A percentile compares a stretch with the other conserved stretches of the same genome.
phyloP scores from a whole-genome alignment of 1,284 basidiomycete genomes.

The Microbotryum lychnidis-dioicae region DNA sequence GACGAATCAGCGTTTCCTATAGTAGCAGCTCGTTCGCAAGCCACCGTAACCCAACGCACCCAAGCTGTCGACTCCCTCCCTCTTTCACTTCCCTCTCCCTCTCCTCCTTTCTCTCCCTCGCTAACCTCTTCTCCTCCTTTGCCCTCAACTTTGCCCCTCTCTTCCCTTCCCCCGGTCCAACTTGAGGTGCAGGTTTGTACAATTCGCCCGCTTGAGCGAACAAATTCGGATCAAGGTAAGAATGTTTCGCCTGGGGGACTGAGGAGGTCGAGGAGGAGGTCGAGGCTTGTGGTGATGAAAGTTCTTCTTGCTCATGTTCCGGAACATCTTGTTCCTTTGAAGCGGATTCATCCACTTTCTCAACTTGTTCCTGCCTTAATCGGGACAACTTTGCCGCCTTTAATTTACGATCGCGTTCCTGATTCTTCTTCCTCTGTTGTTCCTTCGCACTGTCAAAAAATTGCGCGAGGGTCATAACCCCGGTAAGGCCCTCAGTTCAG shows the following conservation, averaged over 20 bases:
- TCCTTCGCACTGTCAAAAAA: neutral
- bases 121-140: slow-evolving; percentile 10
- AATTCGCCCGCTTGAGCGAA: slow-evolving; percentile 20
- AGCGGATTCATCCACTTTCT: neutral
- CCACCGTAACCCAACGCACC: slow-evolving; percentile 7
- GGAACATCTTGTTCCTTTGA: neutral
- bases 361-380: neutral
- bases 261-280: slow-evolving; percentile 3
- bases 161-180: slow-evolving; percentile 16
- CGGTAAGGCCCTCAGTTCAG: too few relatives aligned
- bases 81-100: slow-evolving; percentile 11
- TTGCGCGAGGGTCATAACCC: too few relatives aligned
- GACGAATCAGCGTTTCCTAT: neutral
- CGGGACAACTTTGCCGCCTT: neutral
- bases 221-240: slow-evolving; percentile 26
- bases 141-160: slow-evolving; percentile 9
- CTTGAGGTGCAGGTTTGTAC: slow-evolving; percentile 9
- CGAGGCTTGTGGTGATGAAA: neutral
- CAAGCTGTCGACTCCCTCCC: slow-evolving; percentile 14
- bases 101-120: slow-evolving; percentile 8
- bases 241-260: slow-evolving; percentile 18
- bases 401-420: neutral
- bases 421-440: slow-evolving; percentile 9
- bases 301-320: neutral
- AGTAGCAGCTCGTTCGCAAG: neutral